Percentiles rank a stretch among this genome's conserved stretches.
Evolutionary conservation across 2,329 filamentous ascomycete genomes (phyloP).

Genomic region (Arthroderma sp.): DNA sequence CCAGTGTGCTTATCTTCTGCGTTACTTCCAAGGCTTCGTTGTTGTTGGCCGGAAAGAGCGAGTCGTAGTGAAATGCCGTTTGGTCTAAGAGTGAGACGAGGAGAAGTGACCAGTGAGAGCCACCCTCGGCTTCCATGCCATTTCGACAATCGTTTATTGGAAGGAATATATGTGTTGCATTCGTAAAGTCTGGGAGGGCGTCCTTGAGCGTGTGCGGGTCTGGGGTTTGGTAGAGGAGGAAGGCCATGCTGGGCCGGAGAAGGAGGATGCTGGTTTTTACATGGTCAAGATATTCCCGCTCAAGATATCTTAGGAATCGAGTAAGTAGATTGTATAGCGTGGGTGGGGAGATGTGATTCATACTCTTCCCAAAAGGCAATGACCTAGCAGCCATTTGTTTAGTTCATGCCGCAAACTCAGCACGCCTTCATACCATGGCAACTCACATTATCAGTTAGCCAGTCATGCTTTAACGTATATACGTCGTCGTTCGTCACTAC

Average conservation of each 20-base stretch:
- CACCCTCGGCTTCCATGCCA: constrained; percentile 66
- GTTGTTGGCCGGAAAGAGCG: constrained; percentile 61
- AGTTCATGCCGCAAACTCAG: too few relatives aligned
- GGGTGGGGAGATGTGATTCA: constrained; percentile 13
- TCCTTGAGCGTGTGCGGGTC: constrained; percentile 45
- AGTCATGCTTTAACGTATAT: constrained; percentile 77
- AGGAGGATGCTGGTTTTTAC: constrained; percentile 81
- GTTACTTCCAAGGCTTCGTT: constrained; percentile 58
- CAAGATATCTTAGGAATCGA: constrained; percentile 50
- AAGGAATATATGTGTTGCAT: constrained; percentile 83
- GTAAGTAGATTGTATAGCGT: constrained; percentile 8
- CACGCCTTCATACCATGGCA: not conserved
- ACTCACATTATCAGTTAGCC: constrained; percentile 87
- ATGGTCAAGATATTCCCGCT: constrained; percentile 68
- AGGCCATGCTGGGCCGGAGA: constrained; percentile 82
- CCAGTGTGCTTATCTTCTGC: constrained; percentile 53
- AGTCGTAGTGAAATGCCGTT: constrained; percentile 94
- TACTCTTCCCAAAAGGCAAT: constrained; percentile 98
- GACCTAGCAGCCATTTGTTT: constrained; percentile 42
- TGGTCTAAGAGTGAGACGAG: constrained; percentile 80
- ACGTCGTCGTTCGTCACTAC: constrained; percentile 81
- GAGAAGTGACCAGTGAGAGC: constrained; percentile 87
- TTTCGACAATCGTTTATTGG: constrained; percentile 84
- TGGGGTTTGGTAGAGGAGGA: constrained; percentile 66
- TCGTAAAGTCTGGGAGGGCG: constrained; percentile 66